A percentile compares a stretch with the other conserved stretches of the same genome.
phyloP scores from a whole-genome alignment of 139 green algal genomes.

The Volvox reticuliferus region DNA sequence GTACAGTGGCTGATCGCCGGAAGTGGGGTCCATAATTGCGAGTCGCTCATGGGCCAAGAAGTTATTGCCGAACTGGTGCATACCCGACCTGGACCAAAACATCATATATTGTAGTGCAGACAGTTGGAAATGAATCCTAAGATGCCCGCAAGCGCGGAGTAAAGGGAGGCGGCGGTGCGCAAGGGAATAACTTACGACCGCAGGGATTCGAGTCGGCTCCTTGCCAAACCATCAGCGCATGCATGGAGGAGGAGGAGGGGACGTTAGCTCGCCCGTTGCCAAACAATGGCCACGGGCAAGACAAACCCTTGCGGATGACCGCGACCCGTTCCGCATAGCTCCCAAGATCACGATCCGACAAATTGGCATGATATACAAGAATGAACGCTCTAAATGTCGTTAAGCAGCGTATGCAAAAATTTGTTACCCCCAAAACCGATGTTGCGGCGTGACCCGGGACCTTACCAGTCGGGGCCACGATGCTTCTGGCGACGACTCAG shows the following conservation, averaged over 20 bases:
- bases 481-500: constrained; percentile 76
- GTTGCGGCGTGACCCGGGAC: constrained; percentile 11
- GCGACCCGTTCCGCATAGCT: neutral
- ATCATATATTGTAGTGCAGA: neutral
- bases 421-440: neutral
- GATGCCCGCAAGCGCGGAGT: neutral
- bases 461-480: constrained; percentile 86
- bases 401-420: neutral
- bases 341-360: neutral
- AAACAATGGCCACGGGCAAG: neutral
- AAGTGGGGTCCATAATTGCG: constrained; percentile 83
- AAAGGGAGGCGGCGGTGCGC: constrained; percentile 34
- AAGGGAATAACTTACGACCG: constrained; percentile 5
- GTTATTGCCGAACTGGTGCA: constrained; percentile 71
- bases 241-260: constrained; percentile 9
- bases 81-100: constrained; percentile 64
- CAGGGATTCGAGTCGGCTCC: constrained; percentile 2
- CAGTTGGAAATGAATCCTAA: neutral
- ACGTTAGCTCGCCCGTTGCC: neutral
- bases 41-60: constrained; percentile 90
- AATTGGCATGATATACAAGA: neutral
- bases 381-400: neutral
- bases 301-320: neutral
- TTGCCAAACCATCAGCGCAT: neutral
- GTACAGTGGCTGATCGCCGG: constrained; percentile 51